These are phyloP conservation scores for Nicotiana attenuata DNA, from an alignment of 257 asterid genomes.

Conservation along the genomic window DNA sequence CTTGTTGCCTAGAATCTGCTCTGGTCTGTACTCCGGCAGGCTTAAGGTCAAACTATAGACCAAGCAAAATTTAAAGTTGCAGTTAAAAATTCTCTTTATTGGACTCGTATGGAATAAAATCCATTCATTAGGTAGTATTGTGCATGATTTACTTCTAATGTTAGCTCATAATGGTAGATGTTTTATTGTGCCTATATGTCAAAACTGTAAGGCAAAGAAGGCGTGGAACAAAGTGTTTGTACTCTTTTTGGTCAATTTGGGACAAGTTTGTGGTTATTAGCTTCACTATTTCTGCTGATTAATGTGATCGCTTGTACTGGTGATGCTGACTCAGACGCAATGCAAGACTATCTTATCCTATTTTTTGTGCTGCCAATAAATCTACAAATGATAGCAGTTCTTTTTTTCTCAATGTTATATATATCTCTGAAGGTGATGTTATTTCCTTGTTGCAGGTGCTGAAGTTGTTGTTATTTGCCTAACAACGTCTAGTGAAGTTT, in stretches of 20 bases:
- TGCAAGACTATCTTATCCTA: neutral
- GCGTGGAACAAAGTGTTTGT: neutral
- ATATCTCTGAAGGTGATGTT: neutral
- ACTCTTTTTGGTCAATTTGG: neutral
- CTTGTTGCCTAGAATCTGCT: neutral
- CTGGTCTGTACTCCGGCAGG: neutral
- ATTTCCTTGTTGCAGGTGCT: conserved; percentile 54
- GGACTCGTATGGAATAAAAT: neutral
- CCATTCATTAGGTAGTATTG: neutral
- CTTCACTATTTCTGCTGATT: neutral
- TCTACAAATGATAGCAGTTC: neutral
- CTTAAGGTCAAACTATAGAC: neutral
- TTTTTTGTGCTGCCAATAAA: neutral
- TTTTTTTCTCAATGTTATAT: neutral
- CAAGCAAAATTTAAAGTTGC: neutral
- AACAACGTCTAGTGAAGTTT: conserved; percentile 84
- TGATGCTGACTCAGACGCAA: neutral
- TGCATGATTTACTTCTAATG: neutral
- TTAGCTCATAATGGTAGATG: neutral
- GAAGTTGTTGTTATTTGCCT: conserved; percentile 99
- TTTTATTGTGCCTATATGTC: neutral
- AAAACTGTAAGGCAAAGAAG: neutral
- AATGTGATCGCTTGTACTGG: neutral
- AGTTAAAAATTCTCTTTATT: neutral
- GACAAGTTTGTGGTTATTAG: neutral